phyloP scores from a whole-genome alignment of 202 grass and related monocot genomes.

The Carex sylvatica region DNA sequence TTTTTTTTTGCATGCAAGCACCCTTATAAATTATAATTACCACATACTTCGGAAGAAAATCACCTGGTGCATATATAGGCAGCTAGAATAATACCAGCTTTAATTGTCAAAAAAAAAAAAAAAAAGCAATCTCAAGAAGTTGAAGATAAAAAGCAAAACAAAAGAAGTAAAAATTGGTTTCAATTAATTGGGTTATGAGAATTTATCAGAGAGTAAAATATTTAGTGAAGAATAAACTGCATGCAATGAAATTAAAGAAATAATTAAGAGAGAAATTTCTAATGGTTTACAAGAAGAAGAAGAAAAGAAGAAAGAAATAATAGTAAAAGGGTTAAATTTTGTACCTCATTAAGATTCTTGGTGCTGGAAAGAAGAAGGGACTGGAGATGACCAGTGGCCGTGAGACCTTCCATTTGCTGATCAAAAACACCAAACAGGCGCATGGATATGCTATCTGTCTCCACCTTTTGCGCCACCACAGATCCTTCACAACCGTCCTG shows the following conservation, averaged over 20 bases:
- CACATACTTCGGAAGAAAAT: neutral
- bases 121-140: neutral
- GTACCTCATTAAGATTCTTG: constrained; percentile 8
- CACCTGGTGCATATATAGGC: neutral
- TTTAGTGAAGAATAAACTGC: neutral
- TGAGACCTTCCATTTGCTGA: constrained; percentile 16
- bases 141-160: neutral
- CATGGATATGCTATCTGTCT: constrained; percentile 15
- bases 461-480: constrained; percentile 16
- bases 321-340: neutral
- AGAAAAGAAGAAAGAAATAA: neutral
- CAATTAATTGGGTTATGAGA: neutral
- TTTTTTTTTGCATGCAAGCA: neutral
- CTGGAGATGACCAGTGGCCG: constrained; percentile 6
- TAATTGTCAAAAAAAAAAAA: neutral
- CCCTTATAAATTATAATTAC: neutral
- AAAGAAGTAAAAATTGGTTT: neutral
- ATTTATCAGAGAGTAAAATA: neutral
- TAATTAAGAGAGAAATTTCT: neutral
- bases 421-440: constrained; percentile 33
- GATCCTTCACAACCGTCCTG: constrained; percentile 24
- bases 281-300: neutral
- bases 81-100: neutral
- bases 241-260: neutral
- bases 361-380: constrained; percentile 6